These are phyloP conservation scores for Taphrina sp. DNA, from an alignment of 1,139 yeast species.

Conservation along the genomic window DNA sequence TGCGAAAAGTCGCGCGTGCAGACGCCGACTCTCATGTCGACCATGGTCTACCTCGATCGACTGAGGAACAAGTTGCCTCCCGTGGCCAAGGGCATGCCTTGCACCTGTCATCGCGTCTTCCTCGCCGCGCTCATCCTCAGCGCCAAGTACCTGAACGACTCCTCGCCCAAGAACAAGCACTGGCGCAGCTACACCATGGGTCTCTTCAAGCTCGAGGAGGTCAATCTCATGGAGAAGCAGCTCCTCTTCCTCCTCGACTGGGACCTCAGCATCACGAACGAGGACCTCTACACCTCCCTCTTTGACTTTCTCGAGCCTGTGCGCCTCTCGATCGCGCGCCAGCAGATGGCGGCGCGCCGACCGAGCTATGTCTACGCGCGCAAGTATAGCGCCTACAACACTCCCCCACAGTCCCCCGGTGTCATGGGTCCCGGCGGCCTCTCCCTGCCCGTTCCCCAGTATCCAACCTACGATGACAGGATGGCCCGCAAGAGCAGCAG, in stretches of 20 bases:
- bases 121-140: constrained; percentile 82
- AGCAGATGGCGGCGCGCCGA: constrained; percentile 8
- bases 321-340: constrained; percentile 9
- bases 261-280: constrained; percentile 68
- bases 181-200: constrained; percentile 94
- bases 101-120: constrained; percentile 89
- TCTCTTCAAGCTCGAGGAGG: constrained; percentile 68
- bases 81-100: constrained; percentile 87
- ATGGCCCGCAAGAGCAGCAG: not conserved
- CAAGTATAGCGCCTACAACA: constrained; percentile 16
- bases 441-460: constrained; percentile 2
- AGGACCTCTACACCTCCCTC: constrained; percentile 66
- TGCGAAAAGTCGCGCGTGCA: constrained; percentile 85
- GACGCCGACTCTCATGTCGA: constrained; percentile 91
- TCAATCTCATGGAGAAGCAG: constrained; percentile 89
- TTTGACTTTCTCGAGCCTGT: constrained; percentile 76
- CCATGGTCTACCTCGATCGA: constrained; percentile 75
- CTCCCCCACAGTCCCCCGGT: constrained; percentile 26
- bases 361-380: constrained; percentile 31
- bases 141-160: constrained; percentile 88
- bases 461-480: constrained; percentile 1
- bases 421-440: not conserved
- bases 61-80: constrained; percentile 76
- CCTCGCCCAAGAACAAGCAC: constrained; percentile 90
- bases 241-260: constrained; percentile 76